Conservation (phyloP, 805 yeast genomes). For the Pichia thaimueangensis region DNA sequence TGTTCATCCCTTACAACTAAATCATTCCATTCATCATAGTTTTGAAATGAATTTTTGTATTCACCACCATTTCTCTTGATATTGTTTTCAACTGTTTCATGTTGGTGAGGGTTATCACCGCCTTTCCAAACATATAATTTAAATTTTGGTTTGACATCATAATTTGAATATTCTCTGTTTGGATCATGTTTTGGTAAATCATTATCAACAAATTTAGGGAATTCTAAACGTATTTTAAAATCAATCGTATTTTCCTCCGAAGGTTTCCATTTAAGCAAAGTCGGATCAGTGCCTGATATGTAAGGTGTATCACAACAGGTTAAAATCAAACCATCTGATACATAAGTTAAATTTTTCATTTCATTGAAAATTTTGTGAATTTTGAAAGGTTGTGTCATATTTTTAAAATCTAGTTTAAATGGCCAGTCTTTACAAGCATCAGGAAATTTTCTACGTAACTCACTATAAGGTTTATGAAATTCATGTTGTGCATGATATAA, state of each 20-base stretch:
- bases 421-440: conserved; percentile 73
- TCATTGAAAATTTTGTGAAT: conserved; percentile 68
- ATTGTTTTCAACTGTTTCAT: conserved; percentile 33
- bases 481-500: conserved; percentile 79
- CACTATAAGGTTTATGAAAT: conserved; percentile 75
- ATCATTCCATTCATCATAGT: conserved; percentile 62
- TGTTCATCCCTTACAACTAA: conserved; percentile 60
- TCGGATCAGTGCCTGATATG: conserved; percentile 79
- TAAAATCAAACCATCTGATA: conserved; percentile 88
- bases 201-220: conserved; percentile 52
- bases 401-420: conserved; percentile 78
- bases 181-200: conserved; percentile 63
- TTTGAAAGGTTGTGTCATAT: conserved; percentile 79
- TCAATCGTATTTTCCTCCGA: conserved; percentile 93
- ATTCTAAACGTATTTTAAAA: conserved; percentile 62
- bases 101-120: conserved; percentile 25
- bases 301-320: conserved; percentile 90
- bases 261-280: conserved; percentile 93
- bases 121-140: conserved; percentile 79
- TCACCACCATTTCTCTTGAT: conserved; percentile 28
- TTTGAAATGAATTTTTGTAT: conserved; percentile 28
- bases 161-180: conserved; percentile 67
- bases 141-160: conserved; percentile 70
- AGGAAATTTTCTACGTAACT: conserved; percentile 62
- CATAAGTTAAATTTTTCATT: conserved; percentile 71